Percentiles rank a stretch among this genome's conserved stretches.
phyloP scores from a whole-genome alignment of 169 alveolate genomes.

The Neospora caninum region DNA sequence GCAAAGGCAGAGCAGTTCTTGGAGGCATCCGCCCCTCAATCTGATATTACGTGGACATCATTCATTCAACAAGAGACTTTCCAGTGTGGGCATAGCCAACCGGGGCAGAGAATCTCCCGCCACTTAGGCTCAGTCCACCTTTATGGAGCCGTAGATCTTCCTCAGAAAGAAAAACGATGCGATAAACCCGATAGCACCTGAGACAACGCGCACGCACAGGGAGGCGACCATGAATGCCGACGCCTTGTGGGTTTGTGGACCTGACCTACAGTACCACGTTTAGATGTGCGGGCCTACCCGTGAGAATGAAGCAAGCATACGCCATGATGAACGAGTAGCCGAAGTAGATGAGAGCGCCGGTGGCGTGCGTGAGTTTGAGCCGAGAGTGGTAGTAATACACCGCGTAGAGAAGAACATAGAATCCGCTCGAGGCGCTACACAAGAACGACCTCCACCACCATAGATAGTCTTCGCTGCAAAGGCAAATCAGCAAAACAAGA shows the following conservation, averaged over 20 bases:
- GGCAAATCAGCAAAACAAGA: constrained; percentile 2
- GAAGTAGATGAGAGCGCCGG: constrained; percentile 82
- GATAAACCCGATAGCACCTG: constrained; percentile 76
- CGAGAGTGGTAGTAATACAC: constrained; percentile 76
- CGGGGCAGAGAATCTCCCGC: not conserved
- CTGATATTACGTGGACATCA: not conserved
- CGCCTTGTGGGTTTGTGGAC: not conserved
- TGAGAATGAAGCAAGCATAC: constrained; percentile 78
- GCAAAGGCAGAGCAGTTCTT: not conserved
- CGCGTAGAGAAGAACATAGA: constrained; percentile 80
- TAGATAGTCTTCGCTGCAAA: constrained; percentile 78
- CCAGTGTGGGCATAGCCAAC: not conserved
- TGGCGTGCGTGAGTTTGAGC: constrained; percentile 75
- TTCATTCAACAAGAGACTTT: not conserved
- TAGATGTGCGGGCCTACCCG: constrained; percentile 73
- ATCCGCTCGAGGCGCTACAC: constrained; percentile 81
- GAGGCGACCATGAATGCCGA: not conserved
- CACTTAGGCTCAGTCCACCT: constrained; percentile 71
- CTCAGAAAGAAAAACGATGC: constrained; percentile 81
- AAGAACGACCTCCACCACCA: constrained; percentile 89
- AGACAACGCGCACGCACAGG: not conserved
- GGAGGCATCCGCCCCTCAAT: not conserved
- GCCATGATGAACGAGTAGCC: constrained; percentile 81
- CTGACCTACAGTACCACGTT: not conserved
- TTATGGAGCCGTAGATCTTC: constrained; percentile 80